A percentile compares a stretch with the other conserved stretches of the same genome.
Conservation (phyloP, 106 monocot genomes). For the Narthecium ossifragum region DNA sequence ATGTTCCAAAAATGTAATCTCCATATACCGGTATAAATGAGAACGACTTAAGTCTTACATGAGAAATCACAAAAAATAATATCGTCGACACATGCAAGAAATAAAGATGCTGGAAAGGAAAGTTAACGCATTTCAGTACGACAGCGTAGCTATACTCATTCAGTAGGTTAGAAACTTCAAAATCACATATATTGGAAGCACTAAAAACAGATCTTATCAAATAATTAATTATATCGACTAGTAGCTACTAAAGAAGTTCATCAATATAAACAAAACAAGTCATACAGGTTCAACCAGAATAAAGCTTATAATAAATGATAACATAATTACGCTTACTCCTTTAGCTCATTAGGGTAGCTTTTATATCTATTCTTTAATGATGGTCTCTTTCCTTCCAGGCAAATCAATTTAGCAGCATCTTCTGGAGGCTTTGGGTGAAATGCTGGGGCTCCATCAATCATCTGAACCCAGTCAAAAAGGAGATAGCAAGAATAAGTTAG, state of each 20-base stretch:
- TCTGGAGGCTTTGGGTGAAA: conserved; percentile 66
- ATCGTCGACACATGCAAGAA: not conserved
- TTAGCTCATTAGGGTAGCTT: conserved; percentile 48
- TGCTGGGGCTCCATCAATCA: conserved; percentile 78
- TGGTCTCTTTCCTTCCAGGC: conserved; percentile 75
- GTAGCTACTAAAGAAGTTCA: not conserved
- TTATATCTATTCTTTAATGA: conserved; percentile 66
- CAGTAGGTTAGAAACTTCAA: not conserved
- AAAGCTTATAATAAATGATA: not conserved
- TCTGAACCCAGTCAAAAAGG: conserved; percentile 31
- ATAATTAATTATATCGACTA: not conserved
- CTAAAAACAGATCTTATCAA: not conserved
- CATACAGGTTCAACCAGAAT: not conserved
- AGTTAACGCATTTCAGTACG: not conserved
- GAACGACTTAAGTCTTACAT: too few relatives aligned
- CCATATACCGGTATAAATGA: too few relatives aligned
- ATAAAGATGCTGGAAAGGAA: not conserved
- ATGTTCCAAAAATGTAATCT: too few relatives aligned
- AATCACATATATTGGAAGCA: not conserved
- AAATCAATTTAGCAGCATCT: conserved; percentile 66
- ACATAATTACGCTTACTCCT: conserved; percentile 46
- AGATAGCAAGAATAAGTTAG: conserved; percentile 1
- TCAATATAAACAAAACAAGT: not conserved
- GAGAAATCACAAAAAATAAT: not conserved
- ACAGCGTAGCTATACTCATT: not conserved